A percentile compares a stretch with the other conserved stretches of the same genome.
Conservation (phyloP, 2,329 filamentous ascomycete species). For the Microthyrium microscopicum region DNA sequence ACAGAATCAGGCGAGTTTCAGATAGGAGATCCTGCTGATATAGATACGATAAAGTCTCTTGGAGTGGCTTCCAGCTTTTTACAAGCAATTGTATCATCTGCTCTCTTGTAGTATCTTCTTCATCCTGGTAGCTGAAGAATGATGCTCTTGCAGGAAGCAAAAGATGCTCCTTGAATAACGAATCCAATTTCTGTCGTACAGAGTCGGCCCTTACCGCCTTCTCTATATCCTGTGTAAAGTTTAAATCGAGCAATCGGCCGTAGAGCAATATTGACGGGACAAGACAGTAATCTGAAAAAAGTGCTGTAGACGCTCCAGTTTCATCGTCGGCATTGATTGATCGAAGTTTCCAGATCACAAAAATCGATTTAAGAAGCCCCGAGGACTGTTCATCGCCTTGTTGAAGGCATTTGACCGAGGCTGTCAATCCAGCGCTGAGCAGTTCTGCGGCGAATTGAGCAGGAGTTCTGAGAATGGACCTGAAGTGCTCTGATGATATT, state of each 20-base stretch:
- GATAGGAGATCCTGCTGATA: no score
- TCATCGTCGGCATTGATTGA: constrained; percentile 14
- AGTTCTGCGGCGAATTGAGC: constrained; percentile 1
- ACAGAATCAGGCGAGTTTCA: no score
- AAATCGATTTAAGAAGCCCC: background rate
- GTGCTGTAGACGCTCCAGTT: constrained; percentile 11
- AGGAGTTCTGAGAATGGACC: constrained; percentile 1
- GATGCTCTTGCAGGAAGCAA: constrained; percentile 13
- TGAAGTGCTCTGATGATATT: constrained; percentile 5
- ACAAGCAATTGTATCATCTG: no score
- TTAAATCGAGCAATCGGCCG: constrained; percentile 1
- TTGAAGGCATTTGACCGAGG: constrained; percentile 1
- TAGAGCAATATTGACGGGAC: constrained; percentile 12
- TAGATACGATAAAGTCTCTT: no score
- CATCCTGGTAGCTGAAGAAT: no score
- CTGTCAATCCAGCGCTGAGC: constrained; percentile 3
- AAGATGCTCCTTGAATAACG: constrained; percentile 24
- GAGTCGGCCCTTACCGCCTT: background rate
- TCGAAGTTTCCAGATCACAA: constrained; percentile 17
- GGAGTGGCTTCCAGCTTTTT: no score
- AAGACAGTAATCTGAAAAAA: constrained; percentile 22
- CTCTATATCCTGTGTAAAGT: background rate
- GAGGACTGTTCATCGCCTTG: background rate
- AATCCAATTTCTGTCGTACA: constrained; percentile 14
- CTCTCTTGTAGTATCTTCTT: no score